Base-by-base conservation (phyloP, 2,329 filamentous ascomycete species). In the Xylogone sp. region DNA sequence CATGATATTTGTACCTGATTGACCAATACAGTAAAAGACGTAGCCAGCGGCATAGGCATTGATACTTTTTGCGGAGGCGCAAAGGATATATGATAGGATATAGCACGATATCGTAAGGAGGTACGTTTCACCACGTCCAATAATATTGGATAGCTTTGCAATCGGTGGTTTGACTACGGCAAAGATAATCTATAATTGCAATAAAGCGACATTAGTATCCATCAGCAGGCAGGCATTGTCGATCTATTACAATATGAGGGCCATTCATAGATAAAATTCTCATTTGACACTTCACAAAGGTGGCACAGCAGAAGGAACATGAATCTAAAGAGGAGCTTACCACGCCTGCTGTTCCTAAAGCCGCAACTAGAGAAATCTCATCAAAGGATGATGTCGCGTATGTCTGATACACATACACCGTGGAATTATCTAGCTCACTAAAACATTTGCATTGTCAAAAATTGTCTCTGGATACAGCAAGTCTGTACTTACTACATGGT, bases 91-190 rank as follows among this genome's bases (percentile, higher is more conserved):
- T 0, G 81, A 76, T 9, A 83, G 59, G 1, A 77, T 69, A 59
- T 78, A 83, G 44, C 82, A 70, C 19, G 73, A 56, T 19, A 85
- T 74, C 2, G 76, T 75, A 16, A 84, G 62, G 16, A 72, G 68
- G 59, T 84, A 84, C 2, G 80, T 81, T 62, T 83, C 77, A n/a
- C 81, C 77, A 21, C 82, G 76, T 21, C 81, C 81, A 49, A 83
- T 82, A 7, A 84, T 79, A 58, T 84, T 78, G 6, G 81, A 79
- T 34, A 84, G 68, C 64, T 84, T 84, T 48, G 79, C 79, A 65
- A 83, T 77, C 9, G 79, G 81, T 16, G 81, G 80, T 59, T 84
- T 84, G 52, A 78, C 74, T 16, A 82, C 75, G 3, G 80, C 77
- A 47, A 71, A 70, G 43, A 74, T 64, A 48, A 75, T 71, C 34